Evolutionary conservation across 495 filamentous ascomycete genomes (phyloP).

Genomic region (Aspergillus hancockii): DNA sequence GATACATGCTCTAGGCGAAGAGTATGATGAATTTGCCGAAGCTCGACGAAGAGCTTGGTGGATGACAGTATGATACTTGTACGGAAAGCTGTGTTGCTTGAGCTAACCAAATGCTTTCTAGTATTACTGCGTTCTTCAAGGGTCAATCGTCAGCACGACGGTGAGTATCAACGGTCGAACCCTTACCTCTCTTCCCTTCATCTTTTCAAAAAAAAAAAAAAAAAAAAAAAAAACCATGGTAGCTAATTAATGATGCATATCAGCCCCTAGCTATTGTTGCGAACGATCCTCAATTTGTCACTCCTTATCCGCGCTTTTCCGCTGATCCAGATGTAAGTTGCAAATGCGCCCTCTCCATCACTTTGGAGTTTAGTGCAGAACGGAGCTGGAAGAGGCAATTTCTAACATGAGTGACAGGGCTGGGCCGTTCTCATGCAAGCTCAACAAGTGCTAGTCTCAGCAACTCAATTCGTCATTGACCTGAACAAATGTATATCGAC

Average conservation of each 20-base stretch:
- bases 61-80: conserved; percentile 52
- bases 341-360: background rate
- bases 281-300: conserved; percentile 58
- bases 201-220: background rate
- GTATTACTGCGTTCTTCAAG: conserved; percentile 61
- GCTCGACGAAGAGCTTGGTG: conserved; percentile 60
- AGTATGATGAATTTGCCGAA: conserved; percentile 53
- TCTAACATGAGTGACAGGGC: conserved; percentile 36
- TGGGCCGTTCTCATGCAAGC: conserved; percentile 58
- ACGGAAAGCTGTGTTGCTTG: background rate
- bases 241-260: conserved; percentile 7
- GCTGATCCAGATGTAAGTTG: conserved; percentile 54
- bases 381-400: background rate
- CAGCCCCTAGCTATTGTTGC: conserved; percentile 55
- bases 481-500: conserved; percentile 44
- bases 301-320: conserved; percentile 52
- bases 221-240: background rate
- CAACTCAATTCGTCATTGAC: conserved; percentile 58
- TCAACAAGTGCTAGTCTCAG: conserved; percentile 57
- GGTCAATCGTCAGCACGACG: conserved; percentile 60
- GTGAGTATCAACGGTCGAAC: conserved; percentile 36
- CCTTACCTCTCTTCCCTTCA: background rate
- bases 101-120: conserved; percentile 25
- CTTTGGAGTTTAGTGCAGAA: background rate
- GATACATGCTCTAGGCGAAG: conserved; percentile 47